These are phyloP conservation scores for Verticillium nubilum DNA, from an alignment of 2,329 filamentous ascomycete species.

Conservation along the genomic window DNA sequence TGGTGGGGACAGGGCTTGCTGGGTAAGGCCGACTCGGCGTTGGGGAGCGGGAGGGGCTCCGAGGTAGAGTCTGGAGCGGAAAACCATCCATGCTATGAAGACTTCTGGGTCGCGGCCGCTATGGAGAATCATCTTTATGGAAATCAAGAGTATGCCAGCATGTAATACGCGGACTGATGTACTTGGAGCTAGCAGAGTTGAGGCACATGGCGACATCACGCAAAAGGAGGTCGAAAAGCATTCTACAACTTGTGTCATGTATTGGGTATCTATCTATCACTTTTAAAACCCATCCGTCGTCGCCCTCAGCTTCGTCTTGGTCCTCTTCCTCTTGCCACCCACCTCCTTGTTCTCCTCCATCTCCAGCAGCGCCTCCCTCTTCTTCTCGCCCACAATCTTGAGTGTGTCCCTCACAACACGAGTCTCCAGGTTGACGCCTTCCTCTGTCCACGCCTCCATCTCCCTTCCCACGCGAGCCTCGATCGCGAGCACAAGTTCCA, in stretches of 20 bases:
- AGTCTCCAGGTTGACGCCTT: conserved; percentile 90
- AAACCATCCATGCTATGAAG: background rate
- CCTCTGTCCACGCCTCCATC: conserved; percentile 82
- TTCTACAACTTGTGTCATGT: too few relatives aligned
- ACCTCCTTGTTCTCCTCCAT: conserved; percentile 92
- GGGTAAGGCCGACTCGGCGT: background rate
- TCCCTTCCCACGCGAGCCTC: conserved; percentile 74
- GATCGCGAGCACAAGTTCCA: conserved; percentile 84
- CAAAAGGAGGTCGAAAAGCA: too few relatives aligned
- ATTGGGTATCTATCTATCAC: background rate
- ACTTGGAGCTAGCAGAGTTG: too few relatives aligned
- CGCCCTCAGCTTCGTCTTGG: conserved; percentile 49
- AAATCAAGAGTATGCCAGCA: too few relatives aligned
- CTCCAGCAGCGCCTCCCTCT: conserved; percentile 82
- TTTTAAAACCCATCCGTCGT: conserved; percentile 6
- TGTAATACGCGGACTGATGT: too few relatives aligned
- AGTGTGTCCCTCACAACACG: conserved; percentile 79
- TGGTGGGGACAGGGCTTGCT: background rate
- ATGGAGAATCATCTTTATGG: too few relatives aligned
- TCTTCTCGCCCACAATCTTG: conserved; percentile 92
- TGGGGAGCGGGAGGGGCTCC: background rate
- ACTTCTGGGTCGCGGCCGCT: too few relatives aligned
- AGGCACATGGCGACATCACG: too few relatives aligned
- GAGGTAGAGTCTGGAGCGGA: background rate
- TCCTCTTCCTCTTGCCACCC: conserved; percentile 70